Conservation (phyloP, 2,329 filamentous ascomycete genomes). For the Botrytis fragariae region DNA sequence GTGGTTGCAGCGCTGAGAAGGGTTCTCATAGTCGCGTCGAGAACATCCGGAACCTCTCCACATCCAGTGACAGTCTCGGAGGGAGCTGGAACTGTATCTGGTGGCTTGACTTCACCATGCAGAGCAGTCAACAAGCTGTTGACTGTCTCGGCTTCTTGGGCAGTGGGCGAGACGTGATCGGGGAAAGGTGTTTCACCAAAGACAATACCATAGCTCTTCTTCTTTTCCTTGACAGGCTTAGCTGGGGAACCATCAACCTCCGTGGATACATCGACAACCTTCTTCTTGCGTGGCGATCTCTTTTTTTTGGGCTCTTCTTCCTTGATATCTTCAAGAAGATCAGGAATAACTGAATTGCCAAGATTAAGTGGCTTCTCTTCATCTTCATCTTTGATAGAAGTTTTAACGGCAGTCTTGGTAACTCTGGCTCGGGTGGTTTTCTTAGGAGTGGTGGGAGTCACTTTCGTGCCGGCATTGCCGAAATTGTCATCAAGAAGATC, state of each 20-base stretch:
- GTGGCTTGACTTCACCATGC: slow-evolving; percentile 64
- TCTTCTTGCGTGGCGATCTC: slow-evolving; percentile 19
- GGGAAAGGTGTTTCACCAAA: slow-evolving; percentile 65
- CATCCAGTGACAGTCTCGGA: slow-evolving; percentile 69
- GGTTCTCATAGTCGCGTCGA: slow-evolving; percentile 54
- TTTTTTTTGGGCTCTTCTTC: slow-evolving; percentile 21
- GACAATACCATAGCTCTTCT: slow-evolving; percentile 51
- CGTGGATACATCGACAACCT: slow-evolving; percentile 18
- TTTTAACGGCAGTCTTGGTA: neutral
- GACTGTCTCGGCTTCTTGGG: slow-evolving; percentile 68
- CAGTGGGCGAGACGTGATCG: slow-evolving; percentile 61
- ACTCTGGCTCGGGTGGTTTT: neutral
- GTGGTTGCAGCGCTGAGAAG: slow-evolving; percentile 52
- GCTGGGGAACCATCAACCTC: slow-evolving; percentile 2
- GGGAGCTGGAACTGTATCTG: slow-evolving; percentile 65
- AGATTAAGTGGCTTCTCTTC: slow-evolving; percentile 13
- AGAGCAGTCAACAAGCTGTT: slow-evolving; percentile 60
- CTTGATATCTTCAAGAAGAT: slow-evolving; percentile 6
- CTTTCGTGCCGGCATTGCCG: neutral
- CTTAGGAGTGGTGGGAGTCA: neutral
- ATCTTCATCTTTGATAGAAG: slow-evolving; percentile 4
- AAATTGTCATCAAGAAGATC: slow-evolving; percentile 22
- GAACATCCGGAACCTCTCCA: slow-evolving; percentile 54
- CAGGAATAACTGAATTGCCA: neutral
- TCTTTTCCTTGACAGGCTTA: slow-evolving; percentile 31